Evolutionary conservation across 768 basidiomycete species (phyloP), one percentile per base, ranked within the genome.

Genomic region (Kwoniella heveanensis): DNA sequence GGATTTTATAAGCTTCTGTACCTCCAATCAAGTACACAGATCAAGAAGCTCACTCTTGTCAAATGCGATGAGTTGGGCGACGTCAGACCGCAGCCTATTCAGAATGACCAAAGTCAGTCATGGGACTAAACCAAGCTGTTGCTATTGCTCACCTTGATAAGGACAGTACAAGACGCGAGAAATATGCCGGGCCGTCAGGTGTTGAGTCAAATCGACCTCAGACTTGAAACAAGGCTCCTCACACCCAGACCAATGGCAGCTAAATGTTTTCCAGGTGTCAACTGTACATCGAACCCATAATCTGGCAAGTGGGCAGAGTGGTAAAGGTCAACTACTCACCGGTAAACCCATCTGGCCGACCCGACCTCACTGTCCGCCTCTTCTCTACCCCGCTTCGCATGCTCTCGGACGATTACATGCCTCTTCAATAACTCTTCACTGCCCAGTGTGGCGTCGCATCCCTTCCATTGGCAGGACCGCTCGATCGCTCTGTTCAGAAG

Each of bases 381-480:
- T 36, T 66, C 60, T 26, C 37, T 46, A 2, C 68, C 73, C 29
- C 66, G 66, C 12, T 24, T 46, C 9, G 63, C 64, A 60, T 75
- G 73, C 7, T 48, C n/a, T 15, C 57, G 47, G 19, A 36, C 17
- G 21, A 55, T 47, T 0, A 75, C 66, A 52, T 75, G 73, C 37
- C 53, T 59, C 26, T 57, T 19, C 9, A 75, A 57, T 12, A 58
- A 62, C 26, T 44, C 22, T 47, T 75, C 73, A 37, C 60, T 65
- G 5, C 57, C 73, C 19, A 75, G 46, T 19, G 65, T 46, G 2
- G 71, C 67, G 61, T 75, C 69, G 39, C 73, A 75, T 7, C 66
- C 69, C 53, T 72, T 67, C 73, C 73, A 75, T 12, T 39, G 37
- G 49, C 73, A 75, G 15, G n/a, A 9, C 25, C 52, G 58, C 32